Conservation (phyloP, 148 eudicot genomes). For the Chenopodium suecicum region DNA sequence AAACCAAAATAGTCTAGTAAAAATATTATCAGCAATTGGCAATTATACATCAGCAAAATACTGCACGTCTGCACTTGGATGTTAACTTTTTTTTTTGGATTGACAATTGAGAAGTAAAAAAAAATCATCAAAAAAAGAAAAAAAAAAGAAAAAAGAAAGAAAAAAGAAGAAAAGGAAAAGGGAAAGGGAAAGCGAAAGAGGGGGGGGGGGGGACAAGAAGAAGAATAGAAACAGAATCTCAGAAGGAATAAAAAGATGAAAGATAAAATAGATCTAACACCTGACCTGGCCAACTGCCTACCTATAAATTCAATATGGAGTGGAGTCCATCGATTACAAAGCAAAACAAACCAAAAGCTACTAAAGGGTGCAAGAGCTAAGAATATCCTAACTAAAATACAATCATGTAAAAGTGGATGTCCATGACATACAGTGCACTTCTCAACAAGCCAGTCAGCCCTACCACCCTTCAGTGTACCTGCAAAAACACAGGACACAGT, state of each 20-base stretch:
- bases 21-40: not conserved
- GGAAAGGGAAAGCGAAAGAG: too few relatives aligned
- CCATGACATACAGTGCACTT: conserved; percentile 74
- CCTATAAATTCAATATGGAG: not conserved
- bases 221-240: not conserved
- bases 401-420: not conserved
- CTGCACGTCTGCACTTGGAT: not conserved
- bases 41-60: not conserved
- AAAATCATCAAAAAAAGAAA: not conserved
- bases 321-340: not conserved
- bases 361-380: not conserved
- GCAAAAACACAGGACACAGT: conserved; percentile 17
- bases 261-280: not conserved
- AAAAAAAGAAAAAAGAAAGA: too few relatives aligned
- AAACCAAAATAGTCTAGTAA: not conserved
- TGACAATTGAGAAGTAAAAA: not conserved
- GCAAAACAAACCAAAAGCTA: not conserved
- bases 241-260: not conserved
- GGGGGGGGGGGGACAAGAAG: too few relatives aligned
- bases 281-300: not conserved
- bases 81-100: not conserved
- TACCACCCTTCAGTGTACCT: conserved; percentile 94
- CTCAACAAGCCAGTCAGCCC: conserved; percentile 97
- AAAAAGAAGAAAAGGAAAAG: too few relatives aligned
- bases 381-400: not conserved